Base-by-base conservation (phyloP, 768 basidiomycete species). In the Kwoniella pini region DNA sequence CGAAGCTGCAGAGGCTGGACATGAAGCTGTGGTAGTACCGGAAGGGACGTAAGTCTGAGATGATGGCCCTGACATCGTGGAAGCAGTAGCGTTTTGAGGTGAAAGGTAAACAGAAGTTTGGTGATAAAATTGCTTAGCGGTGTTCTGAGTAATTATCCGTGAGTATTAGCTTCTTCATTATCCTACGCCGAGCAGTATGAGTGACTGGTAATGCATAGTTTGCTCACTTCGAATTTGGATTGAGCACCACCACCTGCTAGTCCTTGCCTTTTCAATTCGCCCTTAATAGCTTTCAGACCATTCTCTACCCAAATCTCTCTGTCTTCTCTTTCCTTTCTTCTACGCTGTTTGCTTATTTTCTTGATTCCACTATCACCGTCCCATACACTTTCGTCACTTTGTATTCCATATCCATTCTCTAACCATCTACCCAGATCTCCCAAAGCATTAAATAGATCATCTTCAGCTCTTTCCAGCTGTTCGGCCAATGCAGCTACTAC, bases 101-200 rank as follows among this genome's bases (percentile, higher is more conserved):
- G 71, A 52, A 3, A 75, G 60, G 53, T 75, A 75, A 13, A 49
- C 44, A 1, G 71, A 68, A 21, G 74, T 75, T 43, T 72, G 71
- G n/a, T 70, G 62, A 42, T 75, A 75, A 54, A 57, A 75, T 21
- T 69, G 64, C 51, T 75, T 74, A 17, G 70, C 62, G 2, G 63
- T 61, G 7, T 59, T 54, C 70, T 72, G 27, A n/a, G 7, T 36
- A 15, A 36, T 36, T 7, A 7, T 36, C 15, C 33, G 33, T 7
- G 12, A 26, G 7, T 36, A 33, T 39, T 17, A 38, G 22, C 28
- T 9, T 38, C 21, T 11, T 27, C 28, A 22, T 24, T 44, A 21
- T 27, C 70, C 61, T 38, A 75, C 71, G 38, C 72, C 71, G 50
- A 67, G 24, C 11, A 42, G n/a, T 19, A 42, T 42, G 12, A 6